Base-by-base conservation (phyloP, 2,329 filamentous ascomycete species). In the Dendryphion nanum region DNA sequence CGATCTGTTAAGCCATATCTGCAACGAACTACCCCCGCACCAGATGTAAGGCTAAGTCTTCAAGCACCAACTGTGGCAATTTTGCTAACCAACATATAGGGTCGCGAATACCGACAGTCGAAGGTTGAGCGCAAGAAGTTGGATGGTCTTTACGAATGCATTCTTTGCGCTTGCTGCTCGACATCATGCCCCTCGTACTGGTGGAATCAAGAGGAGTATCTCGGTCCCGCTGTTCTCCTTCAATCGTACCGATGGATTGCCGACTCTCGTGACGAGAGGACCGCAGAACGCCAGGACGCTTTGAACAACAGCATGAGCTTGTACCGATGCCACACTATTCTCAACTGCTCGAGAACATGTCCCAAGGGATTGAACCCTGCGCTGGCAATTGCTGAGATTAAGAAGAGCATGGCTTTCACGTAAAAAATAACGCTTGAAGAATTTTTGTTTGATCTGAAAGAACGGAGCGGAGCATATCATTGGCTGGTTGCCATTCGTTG, bases 131-230 rank as follows among this genome's bases (percentile, higher is more conserved):
- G 93, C 64, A 87, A 83, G 74, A 98, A 95, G 83, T 84, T 98
- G 39, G 93, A 97, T 67, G 93, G 93, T 51, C 82, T 97, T 19
- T 97, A 98, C 77, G 93, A 98, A 75, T 98, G 93, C 75, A 97
- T 98, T 71, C 85, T 98, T 42, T 98, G 93, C 78, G 91, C 91
- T 57, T 98, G 93, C 83, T 98, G 93, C 83, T 93, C 87, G 53
- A 98, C 93, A 16, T 95, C 91, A 32, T 98, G 93, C 79, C 93
- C 93, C n/a, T 96, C 89, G 14, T 98, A 98, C 79, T 98, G 93
- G 93, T 98, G 93, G 93, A 98, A 98, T 78, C 83, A 85, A 56
- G 90, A 97, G 74, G 90, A 97, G 72, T 98, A 98, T 76, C 87
- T 98, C 35, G 93, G 93, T 48, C 93, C 93, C 43, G 93, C 93